Percentiles rank a stretch among this genome's conserved stretches.
Evolutionary conservation across 2,329 filamentous ascomycete genomes (phyloP).

Genomic region (Juglanconis sp.): DNA sequence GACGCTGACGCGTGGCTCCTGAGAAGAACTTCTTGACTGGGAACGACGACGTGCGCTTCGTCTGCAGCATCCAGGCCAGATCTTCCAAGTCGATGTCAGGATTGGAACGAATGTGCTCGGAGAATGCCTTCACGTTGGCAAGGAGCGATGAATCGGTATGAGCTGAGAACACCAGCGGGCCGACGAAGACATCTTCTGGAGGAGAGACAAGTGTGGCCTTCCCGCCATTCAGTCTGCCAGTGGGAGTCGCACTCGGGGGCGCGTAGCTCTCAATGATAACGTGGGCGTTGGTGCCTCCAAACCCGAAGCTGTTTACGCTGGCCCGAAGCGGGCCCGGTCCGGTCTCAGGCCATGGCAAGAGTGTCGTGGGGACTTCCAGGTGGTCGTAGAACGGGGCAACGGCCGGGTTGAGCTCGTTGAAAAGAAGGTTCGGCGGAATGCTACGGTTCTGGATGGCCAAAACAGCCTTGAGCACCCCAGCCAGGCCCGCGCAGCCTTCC

Average conservation of each 20-base stretch:
- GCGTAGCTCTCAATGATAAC: neutral
- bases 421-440: conserved; percentile 34
- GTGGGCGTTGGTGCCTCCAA: neutral
- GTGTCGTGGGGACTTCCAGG: conserved; percentile 19
- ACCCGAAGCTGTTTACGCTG: conserved; percentile 7
- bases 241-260: neutral
- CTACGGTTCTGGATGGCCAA: conserved; percentile 31
- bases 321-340: neutral
- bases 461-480: conserved; percentile 35
- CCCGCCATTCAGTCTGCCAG: too few species aligned
- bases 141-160: too few species aligned
- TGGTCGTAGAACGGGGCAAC: conserved; percentile 27
- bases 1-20: too few species aligned
- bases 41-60: too few species aligned
- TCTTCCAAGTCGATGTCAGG: neutral
- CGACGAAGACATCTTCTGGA: neutral
- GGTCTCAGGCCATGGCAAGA: conserved; percentile 23
- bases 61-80: neutral
- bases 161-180: neutral
- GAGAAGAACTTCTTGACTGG: too few species aligned
- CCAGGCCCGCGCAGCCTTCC: conserved; percentile 39
- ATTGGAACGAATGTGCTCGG: neutral
- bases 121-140: too few species aligned
- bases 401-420: conserved; percentile 31
- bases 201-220: too few species aligned